Conservation (phyloP, 2,329 filamentous ascomycete species). For the Venturia effusa region DNA sequence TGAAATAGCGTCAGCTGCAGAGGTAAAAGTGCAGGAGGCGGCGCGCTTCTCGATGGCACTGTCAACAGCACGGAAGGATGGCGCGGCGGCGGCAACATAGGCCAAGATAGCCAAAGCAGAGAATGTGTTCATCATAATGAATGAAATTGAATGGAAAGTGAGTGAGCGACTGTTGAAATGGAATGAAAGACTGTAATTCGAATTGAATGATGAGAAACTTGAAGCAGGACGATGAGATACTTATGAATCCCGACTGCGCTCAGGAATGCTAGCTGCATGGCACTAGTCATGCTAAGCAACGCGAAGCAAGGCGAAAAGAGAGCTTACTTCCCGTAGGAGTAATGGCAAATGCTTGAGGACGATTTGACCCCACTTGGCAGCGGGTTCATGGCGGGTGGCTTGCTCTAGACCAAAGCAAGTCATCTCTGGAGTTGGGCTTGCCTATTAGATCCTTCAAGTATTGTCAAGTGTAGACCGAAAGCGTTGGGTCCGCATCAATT, state of each 20-base stretch:
- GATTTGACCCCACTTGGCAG: background rate
- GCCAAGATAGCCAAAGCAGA: background rate
- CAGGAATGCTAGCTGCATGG: background rate
- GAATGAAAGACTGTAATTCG: conserved; percentile 2
- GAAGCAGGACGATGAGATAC: background rate
- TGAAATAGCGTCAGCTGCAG: background rate
- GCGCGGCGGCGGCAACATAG: background rate
- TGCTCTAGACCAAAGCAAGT: background rate
- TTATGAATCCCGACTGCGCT: background rate
- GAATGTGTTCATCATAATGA: conserved; percentile 2
- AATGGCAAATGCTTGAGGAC: background rate
- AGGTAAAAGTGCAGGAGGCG: conserved; percentile 6
- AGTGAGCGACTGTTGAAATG: background rate
- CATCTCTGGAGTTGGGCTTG: background rate
- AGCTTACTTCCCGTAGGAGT: background rate
- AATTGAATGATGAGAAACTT: background rate
- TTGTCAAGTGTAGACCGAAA: background rate
- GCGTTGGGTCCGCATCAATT: background rate
- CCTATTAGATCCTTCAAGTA: background rate
- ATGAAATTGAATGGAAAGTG: background rate
- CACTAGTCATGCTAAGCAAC: background rate
- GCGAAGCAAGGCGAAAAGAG: background rate
- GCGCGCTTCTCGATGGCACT: conserved; percentile 3
- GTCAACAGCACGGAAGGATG: background rate
- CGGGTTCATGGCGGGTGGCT: background rate